Evolutionary conservation across 805 yeast genomes (phyloP).

Genomic region (Tetrapisispora arboricola): DNA sequence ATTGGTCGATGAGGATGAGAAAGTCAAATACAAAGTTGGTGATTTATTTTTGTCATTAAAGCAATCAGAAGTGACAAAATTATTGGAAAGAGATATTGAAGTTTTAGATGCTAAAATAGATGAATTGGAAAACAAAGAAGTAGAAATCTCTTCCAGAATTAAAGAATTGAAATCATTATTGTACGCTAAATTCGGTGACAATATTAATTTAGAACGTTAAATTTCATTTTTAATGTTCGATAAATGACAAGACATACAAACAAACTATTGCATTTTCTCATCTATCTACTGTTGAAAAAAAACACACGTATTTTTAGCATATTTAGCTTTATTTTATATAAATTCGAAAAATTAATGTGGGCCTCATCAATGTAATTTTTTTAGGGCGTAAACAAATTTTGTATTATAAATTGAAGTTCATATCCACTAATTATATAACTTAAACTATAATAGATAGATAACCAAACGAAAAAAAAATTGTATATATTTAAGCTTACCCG

Average conservation of each 20-base stretch:
- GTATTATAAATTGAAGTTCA: background rate
- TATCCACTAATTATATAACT: background rate
- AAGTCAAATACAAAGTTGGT: conserved; percentile 69
- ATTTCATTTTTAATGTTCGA: background rate
- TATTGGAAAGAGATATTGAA: conserved; percentile 54
- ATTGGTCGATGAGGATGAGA: conserved; percentile 67
- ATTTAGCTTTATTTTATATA: too few species aligned
- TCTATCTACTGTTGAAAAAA: background rate
- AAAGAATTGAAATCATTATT: conserved; percentile 55
- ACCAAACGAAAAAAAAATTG: too few species aligned
- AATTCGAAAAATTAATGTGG: too few species aligned
- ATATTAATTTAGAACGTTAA: conserved; percentile 71
- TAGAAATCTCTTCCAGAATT: conserved; percentile 44
- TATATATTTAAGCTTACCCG: too few species aligned
- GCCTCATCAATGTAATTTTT: too few species aligned
- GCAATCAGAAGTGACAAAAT: conserved; percentile 55
- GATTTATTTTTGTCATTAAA: conserved; percentile 61
- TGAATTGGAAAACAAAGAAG: conserved; percentile 37
- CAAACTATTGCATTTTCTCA: background rate
- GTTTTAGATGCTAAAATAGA: conserved; percentile 41
- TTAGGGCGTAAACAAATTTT: background rate
- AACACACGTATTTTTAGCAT: too few species aligned
- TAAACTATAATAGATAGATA: background rate
- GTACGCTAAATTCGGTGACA: conserved; percentile 81
- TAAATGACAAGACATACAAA: background rate